A percentile compares a stretch with the other conserved stretches of the same genome.
Conservation (phyloP, 306 rosid genomes). For the Citrullus mucosospermus region DNA sequence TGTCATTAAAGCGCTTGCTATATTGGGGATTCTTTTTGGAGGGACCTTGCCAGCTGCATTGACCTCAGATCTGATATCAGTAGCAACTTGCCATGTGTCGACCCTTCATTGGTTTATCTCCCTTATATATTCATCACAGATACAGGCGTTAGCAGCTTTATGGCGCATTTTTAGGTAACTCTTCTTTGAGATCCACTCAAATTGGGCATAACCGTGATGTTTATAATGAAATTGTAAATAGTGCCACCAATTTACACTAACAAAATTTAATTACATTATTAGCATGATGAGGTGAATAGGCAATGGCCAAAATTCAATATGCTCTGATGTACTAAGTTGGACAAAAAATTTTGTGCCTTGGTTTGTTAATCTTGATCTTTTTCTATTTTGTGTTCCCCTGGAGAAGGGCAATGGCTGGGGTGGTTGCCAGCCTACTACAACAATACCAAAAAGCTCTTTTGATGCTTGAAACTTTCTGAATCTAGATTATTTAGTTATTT, state of each 20-base stretch:
- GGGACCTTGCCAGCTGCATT: conserved; percentile 65
- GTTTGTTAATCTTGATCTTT: background rate
- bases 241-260: background rate
- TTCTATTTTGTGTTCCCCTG: background rate
- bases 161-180: conserved; percentile 94
- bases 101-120: conserved; percentile 83
- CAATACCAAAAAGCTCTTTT: background rate
- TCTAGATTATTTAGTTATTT: background rate
- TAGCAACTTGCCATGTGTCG: conserved; percentile 62
- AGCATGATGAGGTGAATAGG: background rate
- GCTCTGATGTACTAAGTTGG: background rate
- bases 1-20: conserved; percentile 54
- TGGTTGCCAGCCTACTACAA: background rate
- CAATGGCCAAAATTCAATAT: background rate
- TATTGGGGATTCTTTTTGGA: conserved; percentile 71
- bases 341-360: background rate
- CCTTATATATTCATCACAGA: conserved; percentile 70
- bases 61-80: conserved; percentile 48
- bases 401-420: background rate
- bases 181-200: background rate
- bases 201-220: background rate
- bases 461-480: background rate
- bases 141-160: conserved; percentile 73
- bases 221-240: background rate
- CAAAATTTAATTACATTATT: background rate